Conservation (phyloP, 345 rosid species). For the Erodium maritimum region DNA sequence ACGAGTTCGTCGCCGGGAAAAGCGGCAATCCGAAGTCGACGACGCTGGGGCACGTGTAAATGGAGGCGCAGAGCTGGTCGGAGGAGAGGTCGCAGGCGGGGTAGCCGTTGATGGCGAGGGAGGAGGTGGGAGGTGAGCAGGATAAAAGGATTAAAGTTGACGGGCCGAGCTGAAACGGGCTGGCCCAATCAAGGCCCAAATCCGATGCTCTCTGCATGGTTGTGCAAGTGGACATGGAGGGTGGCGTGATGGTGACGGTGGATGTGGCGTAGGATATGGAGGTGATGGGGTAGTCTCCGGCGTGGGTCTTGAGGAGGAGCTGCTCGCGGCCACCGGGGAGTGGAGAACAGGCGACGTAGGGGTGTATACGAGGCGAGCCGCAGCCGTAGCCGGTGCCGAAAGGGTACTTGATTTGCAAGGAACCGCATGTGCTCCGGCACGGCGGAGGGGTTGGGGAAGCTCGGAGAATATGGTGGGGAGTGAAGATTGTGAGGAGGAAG, state of each 20-base stretch:
- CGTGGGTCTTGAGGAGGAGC: constrained; percentile 32
- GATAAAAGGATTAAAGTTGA: constrained; percentile 35
- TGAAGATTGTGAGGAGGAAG: too few species aligned
- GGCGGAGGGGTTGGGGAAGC: constrained; percentile 5
- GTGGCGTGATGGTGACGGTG: constrained; percentile 24
- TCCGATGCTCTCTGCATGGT: constrained; percentile 29
- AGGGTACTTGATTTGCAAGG: constrained; percentile 34
- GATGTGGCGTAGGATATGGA: constrained; percentile 29
- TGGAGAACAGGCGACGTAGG: constrained; percentile 23
- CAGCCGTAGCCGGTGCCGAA: constrained; percentile 39
- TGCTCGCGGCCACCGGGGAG: constrained; percentile 6
- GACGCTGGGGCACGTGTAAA: constrained; percentile 37
- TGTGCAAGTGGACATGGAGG: constrained; percentile 37
- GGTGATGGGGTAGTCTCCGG: constrained; percentile 36
- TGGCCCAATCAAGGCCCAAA: constrained; percentile 39
- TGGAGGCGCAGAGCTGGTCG: constrained; percentile 27
- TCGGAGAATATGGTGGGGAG: background rate
- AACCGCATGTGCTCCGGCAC: constrained; percentile 30
- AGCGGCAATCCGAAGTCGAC: constrained; percentile 22
- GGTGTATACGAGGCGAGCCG: constrained; percentile 34
- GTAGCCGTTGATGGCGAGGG: constrained; percentile 26
- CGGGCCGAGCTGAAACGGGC: constrained; percentile 41
- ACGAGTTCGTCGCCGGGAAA: constrained; percentile 30
- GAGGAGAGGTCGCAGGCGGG: constrained; percentile 34
- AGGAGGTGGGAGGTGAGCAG: constrained; percentile 23